Base-by-base conservation (phyloP, 805 yeast species). In the Candida arabinofermentans region DNA sequence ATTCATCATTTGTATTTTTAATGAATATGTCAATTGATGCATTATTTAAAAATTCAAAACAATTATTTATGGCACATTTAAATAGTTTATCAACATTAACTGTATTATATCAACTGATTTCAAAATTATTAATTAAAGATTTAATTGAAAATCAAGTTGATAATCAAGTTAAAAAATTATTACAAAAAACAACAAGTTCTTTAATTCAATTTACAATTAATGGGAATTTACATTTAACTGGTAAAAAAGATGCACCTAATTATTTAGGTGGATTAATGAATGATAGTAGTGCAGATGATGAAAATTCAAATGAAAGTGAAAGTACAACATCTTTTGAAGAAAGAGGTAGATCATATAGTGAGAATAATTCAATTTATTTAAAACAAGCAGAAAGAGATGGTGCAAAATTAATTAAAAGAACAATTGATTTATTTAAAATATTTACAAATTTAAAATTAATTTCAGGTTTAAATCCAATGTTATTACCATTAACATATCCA, bases 401-500 rank as follows among this genome's bases (percentile, higher is more conserved):
- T 3, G 19, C 18, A 6, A 47, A 48, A 37, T 44, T 61, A 26
- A 24, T 55, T 14, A 44, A 27, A 18, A 47, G 58, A 16, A 42
- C 54, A 2, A 43, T 45, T 9, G 8, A 41, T 6, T 31, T 59
- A 24, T 44, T 41, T 23, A 48, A 47, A 8, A 36, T 54, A 5
- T 48, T 53, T 29, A 18, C 43, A 5, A 41, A 40, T 16, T 12
- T 59, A 21, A 49, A 50, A 18, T 43, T 48, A 9, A 21, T 45
- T 4, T 21, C 24, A 10, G 49, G 47, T 6, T 42, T 43, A 14
- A 46, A 55, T 31, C 42, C 58, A 2, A 34, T 50, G 36, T 39
- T 62, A 13, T 46, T 82, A 27, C 93, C 91, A 0, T 83, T 83
- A 55, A 64, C 81, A 2, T 77, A 80, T 48, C 89, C 93, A 8